Evolutionary conservation across 148 eudicot species (phyloP), one percentile per base, ranked within the genome.

Genomic region (Chenopodium album): DNA sequence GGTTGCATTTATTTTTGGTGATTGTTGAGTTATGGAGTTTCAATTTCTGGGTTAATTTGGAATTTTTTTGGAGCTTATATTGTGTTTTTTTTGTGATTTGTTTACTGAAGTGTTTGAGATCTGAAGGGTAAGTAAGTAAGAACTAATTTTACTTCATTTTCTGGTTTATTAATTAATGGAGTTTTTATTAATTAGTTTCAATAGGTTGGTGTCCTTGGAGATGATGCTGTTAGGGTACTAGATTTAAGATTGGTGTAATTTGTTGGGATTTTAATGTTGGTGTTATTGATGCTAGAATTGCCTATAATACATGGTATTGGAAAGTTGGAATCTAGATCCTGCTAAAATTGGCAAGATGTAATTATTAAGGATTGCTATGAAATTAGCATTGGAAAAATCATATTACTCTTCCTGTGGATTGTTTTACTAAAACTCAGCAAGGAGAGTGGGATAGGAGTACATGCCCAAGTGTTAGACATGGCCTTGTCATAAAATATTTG

Each of bases 331-430:
- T 48, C 7, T 3, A 31, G 34, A 59, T 32, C 41, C 0, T 22
- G 31, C 4, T 56, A 63, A 4, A 63, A 37, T 37, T 77, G 54
- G 6, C 9, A 47, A 92, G 92, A 76, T 1, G 0, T 1, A 0
- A 0, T 76, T 91, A 91, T 37, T 4, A 71, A 41, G 50, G 20
- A n/a, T 22, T 46, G 2, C 8, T 73, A 66, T 66, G 31, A 12
- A 29, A 67, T 67, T 67, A 6, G 34, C 19, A 65, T 9, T 26
- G 23, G 3, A 65, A 2, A 9, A 13, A 50, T 50, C 54, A 50
- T 50, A 9, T 50, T 50, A 50, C 14, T 50, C 54, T 50, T 50
- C 54, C 54, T 50, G 14, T 50, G 54, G 54, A 50, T 13, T 50
- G 14, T 50, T 11, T 2, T 50, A 50, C 54, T 50, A 2, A 50